A percentile compares a stretch with the other conserved stretches of the same genome.
Conservation (phyloP, 345 rosid species). For the Barbarea vulgaris region DNA sequence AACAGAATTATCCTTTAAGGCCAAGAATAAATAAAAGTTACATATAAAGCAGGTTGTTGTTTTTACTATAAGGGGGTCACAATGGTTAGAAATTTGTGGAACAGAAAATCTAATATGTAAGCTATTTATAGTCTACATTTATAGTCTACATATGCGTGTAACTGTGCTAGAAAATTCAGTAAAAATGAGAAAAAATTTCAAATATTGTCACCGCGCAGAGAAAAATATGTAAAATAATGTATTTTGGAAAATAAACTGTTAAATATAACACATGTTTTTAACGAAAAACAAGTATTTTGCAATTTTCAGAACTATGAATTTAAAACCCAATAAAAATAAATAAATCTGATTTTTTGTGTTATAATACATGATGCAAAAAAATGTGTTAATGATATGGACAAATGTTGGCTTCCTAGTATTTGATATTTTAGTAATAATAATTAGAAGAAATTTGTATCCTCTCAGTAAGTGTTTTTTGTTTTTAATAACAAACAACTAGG, state of each 20-base stretch:
- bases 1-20: constrained; percentile 14
- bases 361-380: neutral
- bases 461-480: neutral
- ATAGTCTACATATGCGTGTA: neutral
- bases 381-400: neutral
- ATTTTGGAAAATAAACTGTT: neutral
- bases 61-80: constrained; percentile 26
- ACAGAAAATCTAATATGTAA: constrained; percentile 18
- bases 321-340: neutral
- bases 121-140: constrained; percentile 30
- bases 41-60: constrained; percentile 21
- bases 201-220: neutral
- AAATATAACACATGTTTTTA: too few relatives aligned
- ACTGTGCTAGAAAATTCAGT: neutral
- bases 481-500: neutral
- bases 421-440: neutral
- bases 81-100: constrained; percentile 33
- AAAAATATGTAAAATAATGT: neutral
- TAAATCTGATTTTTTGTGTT: neutral
- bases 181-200: neutral
- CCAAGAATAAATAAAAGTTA: neutral
- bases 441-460: neutral
- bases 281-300: neutral
- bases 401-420: neutral
- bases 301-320: neutral